phyloP scores from a whole-genome alignment of 768 basidiomycete genomes.

The Auricularia cornea region DNA sequence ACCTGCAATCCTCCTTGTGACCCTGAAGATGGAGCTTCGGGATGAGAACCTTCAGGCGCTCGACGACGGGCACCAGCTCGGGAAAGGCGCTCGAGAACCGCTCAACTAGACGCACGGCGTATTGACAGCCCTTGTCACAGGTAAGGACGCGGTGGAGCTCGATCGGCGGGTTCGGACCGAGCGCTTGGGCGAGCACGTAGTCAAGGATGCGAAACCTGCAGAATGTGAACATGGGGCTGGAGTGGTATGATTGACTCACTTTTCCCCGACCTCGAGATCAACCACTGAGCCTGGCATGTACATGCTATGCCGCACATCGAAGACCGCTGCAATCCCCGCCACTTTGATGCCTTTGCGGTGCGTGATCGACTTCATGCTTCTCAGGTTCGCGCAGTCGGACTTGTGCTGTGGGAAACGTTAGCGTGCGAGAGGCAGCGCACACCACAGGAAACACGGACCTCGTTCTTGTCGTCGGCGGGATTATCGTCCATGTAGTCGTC shows the following conservation, averaged over 20 bases:
- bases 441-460: background rate
- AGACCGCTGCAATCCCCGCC: conserved; percentile 14
- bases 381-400: conserved; percentile 16
- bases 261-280: background rate
- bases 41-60: conserved; percentile 9
- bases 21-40: conserved; percentile 15
- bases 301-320: conserved; percentile 11
- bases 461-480: background rate
- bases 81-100: conserved; percentile 11
- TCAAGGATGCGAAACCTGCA: background rate
- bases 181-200: conserved; percentile 2
- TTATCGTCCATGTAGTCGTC: background rate
- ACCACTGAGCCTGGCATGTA: background rate
- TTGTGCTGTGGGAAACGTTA: conserved; percentile 1
- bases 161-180: background rate
- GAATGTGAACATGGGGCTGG: background rate
- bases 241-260: background rate
- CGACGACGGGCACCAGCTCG: conserved; percentile 1
- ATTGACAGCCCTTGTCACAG: conserved; percentile 14
- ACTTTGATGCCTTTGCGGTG: conserved; percentile 16
- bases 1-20: conserved; percentile 15
- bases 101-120: conserved; percentile 6
- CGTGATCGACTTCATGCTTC: conserved; percentile 16
- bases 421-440: background rate
- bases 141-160: conserved; percentile 1